Conservation (phyloP, 139 green algal genomes). For the Volvox africanus region DNA sequence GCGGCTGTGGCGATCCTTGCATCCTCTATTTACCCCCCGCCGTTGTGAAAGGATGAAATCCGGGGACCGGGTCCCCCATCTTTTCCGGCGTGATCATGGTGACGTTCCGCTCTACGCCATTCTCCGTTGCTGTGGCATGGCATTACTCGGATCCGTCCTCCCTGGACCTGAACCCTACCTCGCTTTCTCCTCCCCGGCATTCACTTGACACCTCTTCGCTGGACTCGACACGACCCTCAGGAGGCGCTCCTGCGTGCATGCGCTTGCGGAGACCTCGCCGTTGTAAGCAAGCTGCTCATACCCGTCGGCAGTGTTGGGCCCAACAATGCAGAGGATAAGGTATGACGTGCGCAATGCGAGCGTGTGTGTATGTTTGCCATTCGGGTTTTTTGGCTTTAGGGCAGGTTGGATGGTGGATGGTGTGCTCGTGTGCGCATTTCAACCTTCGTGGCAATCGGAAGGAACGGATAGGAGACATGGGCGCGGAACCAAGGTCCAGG, state of each 20-base stretch:
- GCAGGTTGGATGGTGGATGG: neutral
- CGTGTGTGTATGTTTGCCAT: neutral
- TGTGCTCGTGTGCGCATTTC: neutral
- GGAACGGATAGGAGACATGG: neutral
- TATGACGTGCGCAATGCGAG: neutral
- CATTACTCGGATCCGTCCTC: neutral
- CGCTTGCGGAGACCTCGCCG: neutral
- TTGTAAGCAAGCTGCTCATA: neutral
- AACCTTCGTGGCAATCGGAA: neutral
- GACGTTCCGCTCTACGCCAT: neutral
- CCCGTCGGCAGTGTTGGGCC: neutral
- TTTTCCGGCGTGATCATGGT: neutral
- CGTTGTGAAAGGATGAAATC: no score
- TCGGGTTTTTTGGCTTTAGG: neutral
- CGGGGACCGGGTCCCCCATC: no score
- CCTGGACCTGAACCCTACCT: neutral
- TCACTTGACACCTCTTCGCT: neutral
- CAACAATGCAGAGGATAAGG: constrained; percentile 18
- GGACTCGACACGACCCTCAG: neutral
- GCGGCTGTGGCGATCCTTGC: no score
- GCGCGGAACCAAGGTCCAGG: neutral
- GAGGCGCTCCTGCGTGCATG: constrained; percentile 20
- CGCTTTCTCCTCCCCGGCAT: neutral
- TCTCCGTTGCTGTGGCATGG: neutral
- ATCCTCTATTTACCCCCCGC: no score